Evolutionary conservation across 1,139 yeast species (phyloP).

Genomic region (Blastobotrys petasosporus): DNA sequence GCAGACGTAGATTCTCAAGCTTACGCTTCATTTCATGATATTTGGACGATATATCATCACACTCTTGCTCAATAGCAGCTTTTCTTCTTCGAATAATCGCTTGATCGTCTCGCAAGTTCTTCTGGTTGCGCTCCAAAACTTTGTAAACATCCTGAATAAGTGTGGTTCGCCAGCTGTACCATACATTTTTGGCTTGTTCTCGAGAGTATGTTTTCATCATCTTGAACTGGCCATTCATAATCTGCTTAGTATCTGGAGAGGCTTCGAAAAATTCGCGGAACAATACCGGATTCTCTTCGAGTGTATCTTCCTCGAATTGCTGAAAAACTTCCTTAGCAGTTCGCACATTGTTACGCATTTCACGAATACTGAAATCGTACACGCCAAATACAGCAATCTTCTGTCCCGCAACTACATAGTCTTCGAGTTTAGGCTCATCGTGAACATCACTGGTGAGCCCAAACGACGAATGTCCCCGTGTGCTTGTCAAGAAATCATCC

Average conservation of each 20-base stretch:
- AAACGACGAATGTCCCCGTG: conserved; percentile 27
- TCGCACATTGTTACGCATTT: conserved; percentile 45
- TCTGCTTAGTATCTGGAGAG: conserved; percentile 36
- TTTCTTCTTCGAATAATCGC: conserved; percentile 17
- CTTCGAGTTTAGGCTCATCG: conserved; percentile 23
- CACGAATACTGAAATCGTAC: conserved; percentile 41
- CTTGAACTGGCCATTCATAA: conserved; percentile 44
- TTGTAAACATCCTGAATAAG: conserved; percentile 40
- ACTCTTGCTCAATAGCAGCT: conserved; percentile 31
- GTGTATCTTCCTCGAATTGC: conserved; percentile 41
- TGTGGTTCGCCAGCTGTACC: conserved; percentile 54
- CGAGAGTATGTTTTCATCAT: conserved; percentile 47
- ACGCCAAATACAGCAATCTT: conserved; percentile 31
- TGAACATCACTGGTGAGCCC: conserved; percentile 19
- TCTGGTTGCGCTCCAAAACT: conserved; percentile 34
- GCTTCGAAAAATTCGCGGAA: conserved; percentile 45
- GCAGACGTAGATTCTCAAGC: conserved; percentile 27
- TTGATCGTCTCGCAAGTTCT: conserved; percentile 22
- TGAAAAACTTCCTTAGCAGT: conserved; percentile 41
- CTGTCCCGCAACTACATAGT: conserved; percentile 26
- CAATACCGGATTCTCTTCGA: conserved; percentile 44
- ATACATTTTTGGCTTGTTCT: conserved; percentile 45
- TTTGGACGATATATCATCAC: conserved; percentile 26
- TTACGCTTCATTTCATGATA: conserved; percentile 29
- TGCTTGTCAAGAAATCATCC: conserved; percentile 30